phyloP scores from a whole-genome alignment of 768 basidiomycete species.

The Boletus subcaerulescens region DNA sequence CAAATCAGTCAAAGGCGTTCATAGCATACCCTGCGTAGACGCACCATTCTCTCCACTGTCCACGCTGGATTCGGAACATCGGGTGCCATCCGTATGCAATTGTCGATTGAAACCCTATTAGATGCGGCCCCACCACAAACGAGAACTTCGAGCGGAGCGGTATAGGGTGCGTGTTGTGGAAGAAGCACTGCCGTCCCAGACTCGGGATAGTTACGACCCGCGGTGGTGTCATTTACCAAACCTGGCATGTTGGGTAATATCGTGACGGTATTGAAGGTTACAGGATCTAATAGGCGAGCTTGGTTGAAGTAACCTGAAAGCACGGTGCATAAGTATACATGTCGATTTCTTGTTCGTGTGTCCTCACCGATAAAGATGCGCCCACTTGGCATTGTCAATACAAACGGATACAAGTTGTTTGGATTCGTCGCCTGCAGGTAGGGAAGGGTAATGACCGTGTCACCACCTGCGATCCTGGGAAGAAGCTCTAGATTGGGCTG shows the following conservation, averaged over 20 bases:
- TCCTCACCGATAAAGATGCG: slow-evolving; percentile 65
- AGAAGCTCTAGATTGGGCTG: slow-evolving; percentile 71
- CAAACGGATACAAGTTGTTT: slow-evolving; percentile 77
- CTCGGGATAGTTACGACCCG: slow-evolving; percentile 74
- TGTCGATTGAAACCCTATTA: slow-evolving; percentile 49
- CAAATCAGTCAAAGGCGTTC: neutral
- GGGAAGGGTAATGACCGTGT: slow-evolving; percentile 57
- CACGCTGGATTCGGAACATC: slow-evolving; percentile 61
- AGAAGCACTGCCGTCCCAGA: slow-evolving; percentile 69
- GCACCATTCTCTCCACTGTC: slow-evolving; percentile 76
- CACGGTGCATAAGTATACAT: neutral
- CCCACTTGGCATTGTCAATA: slow-evolving; percentile 66
- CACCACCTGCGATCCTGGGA: slow-evolving; percentile 64
- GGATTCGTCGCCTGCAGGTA: slow-evolving; percentile 73
- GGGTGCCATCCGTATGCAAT: slow-evolving; percentile 68
- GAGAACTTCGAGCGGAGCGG: slow-evolving; percentile 62
- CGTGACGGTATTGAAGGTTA: slow-evolving; percentile 59
- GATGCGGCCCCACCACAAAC: slow-evolving; percentile 75
- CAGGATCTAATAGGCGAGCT: slow-evolving; percentile 69
- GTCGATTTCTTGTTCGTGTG: neutral
- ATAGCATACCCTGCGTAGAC: slow-evolving; percentile 17
- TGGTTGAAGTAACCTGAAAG: slow-evolving; percentile 72
- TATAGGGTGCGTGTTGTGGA: slow-evolving; percentile 71
- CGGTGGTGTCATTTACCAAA: slow-evolving; percentile 64
- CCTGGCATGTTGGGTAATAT: slow-evolving; percentile 73